Evolutionary conservation across 331 rosid species (phyloP).

Genomic region (Malus hybrid): DNA sequence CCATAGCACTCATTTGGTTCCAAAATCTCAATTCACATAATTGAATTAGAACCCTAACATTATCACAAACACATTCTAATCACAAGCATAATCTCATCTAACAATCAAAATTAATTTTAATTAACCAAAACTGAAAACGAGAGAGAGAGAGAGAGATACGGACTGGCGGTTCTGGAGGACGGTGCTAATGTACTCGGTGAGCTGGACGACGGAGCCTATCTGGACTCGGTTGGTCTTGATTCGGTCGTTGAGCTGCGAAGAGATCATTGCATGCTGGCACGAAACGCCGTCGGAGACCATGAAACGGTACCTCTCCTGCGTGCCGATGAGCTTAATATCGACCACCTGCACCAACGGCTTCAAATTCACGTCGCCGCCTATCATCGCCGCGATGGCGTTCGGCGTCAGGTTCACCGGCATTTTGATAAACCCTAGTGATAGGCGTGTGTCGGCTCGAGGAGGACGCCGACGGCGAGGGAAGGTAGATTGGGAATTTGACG

Average conservation of each 20-base stretch:
- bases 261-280: slow-evolving; percentile 66
- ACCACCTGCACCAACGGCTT: slow-evolving; percentile 82
- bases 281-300: slow-evolving; percentile 63
- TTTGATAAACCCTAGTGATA: slow-evolving; percentile 7
- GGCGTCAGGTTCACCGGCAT: slow-evolving; percentile 87
- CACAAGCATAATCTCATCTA: not conserved
- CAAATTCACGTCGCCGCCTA: slow-evolving; percentile 60
- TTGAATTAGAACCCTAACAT: not conserved
- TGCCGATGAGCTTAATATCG: slow-evolving; percentile 43
- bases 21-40: not conserved
- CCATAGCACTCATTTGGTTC: not conserved
- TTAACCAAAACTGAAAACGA: not conserved
- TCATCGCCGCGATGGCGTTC: slow-evolving; percentile 60
- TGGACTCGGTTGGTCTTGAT: slow-evolving; percentile 44
- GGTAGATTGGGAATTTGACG: not conserved
- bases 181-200: slow-evolving; percentile 71
- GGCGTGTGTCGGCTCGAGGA: not conserved
- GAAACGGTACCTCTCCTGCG: slow-evolving; percentile 68
- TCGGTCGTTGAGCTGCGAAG: slow-evolving; percentile 65
- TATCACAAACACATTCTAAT: not conserved
- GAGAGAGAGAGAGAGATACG: slow-evolving; percentile 21
- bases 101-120: not conserved
- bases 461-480: not conserved
- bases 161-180: slow-evolving; percentile 61
- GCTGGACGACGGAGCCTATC: slow-evolving; percentile 80